Conservation (phyloP, 805 yeast genomes). For the Schwanniomyces polymorphus region DNA sequence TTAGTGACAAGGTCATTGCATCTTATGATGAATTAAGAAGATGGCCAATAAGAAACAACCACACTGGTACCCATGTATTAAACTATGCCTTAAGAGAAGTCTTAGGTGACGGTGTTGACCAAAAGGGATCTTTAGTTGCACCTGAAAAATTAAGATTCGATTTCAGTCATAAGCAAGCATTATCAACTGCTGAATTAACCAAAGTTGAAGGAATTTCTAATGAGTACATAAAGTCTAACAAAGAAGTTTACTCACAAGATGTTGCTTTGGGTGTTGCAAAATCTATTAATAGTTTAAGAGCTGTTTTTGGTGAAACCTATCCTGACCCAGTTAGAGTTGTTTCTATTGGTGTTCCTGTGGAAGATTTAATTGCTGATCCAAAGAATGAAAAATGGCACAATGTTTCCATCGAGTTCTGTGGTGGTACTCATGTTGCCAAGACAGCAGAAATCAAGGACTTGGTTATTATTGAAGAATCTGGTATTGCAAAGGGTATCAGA, state of each 20-base stretch:
- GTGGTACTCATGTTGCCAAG: conserved; percentile 95
- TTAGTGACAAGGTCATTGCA: conserved; percentile 75
- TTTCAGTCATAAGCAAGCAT: conserved; percentile 88
- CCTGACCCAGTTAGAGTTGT: conserved; percentile 99
- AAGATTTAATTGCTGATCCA: conserved; percentile 74
- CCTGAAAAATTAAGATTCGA: conserved; percentile 95
- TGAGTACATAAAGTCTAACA: conserved; percentile 67
- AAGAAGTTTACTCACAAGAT: conserved; percentile 77
- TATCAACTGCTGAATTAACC: conserved; percentile 67
- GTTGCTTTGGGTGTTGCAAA: conserved; percentile 75
- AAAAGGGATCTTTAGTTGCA: conserved; percentile 95
- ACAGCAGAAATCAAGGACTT: conserved; percentile 93
- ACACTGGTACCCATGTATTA: conserved; percentile 95
- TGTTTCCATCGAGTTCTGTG: conserved; percentile 92
- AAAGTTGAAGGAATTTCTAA: conserved; percentile 76
- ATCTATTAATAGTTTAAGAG: conserved; percentile 82
- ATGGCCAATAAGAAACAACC: conserved; percentile 95
- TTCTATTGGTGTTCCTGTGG: conserved; percentile 89
- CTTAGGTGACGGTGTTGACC: conserved; percentile 86
- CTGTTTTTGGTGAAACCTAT: conserved; percentile 97
- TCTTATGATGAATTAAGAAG: conserved; percentile 91
- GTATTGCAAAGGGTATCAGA: conserved; percentile 98
- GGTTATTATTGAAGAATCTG: conserved; percentile 89
- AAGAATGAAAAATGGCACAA: conserved; percentile 70
- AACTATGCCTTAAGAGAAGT: conserved; percentile 86